Conservation (phyloP, 345 rosid genomes). For the Raphanus raphanistrum region DNA sequence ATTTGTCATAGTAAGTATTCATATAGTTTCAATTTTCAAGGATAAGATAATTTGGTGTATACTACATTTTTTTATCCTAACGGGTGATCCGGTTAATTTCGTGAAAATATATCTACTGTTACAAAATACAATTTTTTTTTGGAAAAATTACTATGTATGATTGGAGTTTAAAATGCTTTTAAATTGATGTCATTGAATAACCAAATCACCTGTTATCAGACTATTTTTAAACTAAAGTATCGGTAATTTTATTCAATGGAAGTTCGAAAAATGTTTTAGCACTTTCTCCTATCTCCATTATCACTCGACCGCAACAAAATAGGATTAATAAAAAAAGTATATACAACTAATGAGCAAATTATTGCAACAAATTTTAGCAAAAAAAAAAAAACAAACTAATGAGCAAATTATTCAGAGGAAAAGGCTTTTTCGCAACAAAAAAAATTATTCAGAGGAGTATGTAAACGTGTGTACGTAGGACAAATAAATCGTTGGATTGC, state of each 20-base stretch:
- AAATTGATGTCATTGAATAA: no score
- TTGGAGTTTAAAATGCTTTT: no score
- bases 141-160: no score
- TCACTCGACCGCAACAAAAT: not conserved
- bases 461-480: constrained; percentile 20
- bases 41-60: constrained; percentile 21
- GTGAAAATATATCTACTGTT: no score
- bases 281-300: not conserved
- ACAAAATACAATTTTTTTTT: no score
- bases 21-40: constrained; percentile 32
- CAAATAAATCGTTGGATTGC: constrained; percentile 37
- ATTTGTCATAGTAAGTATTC: constrained; percentile 21
- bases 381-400: no score
- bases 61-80: not conserved
- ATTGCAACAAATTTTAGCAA: no score
- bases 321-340: no score
- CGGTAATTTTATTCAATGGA: not conserved
- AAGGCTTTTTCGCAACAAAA: no score
- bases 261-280: not conserved
- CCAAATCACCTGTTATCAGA: not conserved
- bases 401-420: no score
- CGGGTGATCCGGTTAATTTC: no score
- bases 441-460: not conserved
- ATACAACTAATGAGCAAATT: not conserved
- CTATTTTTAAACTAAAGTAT: no score